phyloP scores from a whole-genome alignment of 1,284 basidiomycete genomes.

The Trichosporon asahii region DNA sequence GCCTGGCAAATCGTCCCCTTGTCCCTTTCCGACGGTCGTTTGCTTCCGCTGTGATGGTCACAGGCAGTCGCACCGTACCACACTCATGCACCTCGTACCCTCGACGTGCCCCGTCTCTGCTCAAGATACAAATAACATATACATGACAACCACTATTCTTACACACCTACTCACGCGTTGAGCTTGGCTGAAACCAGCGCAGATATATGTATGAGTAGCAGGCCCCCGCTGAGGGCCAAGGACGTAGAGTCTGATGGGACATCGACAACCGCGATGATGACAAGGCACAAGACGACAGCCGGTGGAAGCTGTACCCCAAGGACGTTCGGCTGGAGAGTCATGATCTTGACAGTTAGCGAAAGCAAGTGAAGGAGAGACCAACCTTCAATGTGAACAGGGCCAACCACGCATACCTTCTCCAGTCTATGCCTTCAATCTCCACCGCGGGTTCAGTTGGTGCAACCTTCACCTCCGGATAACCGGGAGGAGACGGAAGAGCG shows the following conservation, averaged over 20 bases:
- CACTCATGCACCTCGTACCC: too few species aligned
- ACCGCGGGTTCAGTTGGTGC: neutral
- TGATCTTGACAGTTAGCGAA: constrained; percentile 19
- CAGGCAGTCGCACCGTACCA: too few species aligned
- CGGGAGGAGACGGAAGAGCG: constrained; percentile 26
- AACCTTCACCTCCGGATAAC: neutral
- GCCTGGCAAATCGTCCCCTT: too few species aligned
- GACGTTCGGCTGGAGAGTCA: constrained; percentile 29
- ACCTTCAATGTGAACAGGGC: constrained; percentile 26
- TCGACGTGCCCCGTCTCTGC: too few species aligned
- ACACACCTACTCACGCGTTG: neutral
- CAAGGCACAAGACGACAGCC: constrained; percentile 14
- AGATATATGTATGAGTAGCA: neutral
- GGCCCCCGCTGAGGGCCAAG: neutral
- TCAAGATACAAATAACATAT: too few species aligned
- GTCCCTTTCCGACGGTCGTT: too few species aligned
- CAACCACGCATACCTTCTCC: neutral
- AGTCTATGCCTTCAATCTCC: neutral
- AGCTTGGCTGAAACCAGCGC: neutral
- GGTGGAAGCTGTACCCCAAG: constrained; percentile 13
- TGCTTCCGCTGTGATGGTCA: too few species aligned
- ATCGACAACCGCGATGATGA: constrained; percentile 23
- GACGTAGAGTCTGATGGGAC: neutral
- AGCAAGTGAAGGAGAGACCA: neutral
- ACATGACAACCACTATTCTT: too few species aligned